These are phyloP conservation scores for Ogataea zsoltii DNA, from an alignment of 805 yeast genomes.

Conservation along the genomic window DNA sequence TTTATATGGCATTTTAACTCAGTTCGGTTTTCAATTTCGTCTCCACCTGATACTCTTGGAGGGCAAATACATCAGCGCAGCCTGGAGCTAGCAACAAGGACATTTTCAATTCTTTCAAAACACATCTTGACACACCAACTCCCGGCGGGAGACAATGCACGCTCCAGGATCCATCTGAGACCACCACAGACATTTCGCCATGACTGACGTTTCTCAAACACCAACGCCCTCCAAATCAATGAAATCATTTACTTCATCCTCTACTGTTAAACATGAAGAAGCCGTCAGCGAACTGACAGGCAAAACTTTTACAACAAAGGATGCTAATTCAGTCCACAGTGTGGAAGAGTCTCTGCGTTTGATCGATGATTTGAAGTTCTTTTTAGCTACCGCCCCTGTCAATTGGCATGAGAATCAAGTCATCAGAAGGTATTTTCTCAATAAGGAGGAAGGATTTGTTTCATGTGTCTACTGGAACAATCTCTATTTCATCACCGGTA, in stretches of 20 bases:
- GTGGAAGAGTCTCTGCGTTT: conserved; percentile 57
- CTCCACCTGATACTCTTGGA: not conserved
- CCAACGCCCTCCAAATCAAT: not conserved
- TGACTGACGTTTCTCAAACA: conserved; percentile 3
- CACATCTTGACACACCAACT: not conserved
- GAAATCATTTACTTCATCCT: not conserved
- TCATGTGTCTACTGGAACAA: conserved; percentile 92
- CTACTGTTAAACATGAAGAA: conserved; percentile 1
- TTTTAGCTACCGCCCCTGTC: conserved; percentile 91
- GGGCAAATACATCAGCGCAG: conserved; percentile 1
- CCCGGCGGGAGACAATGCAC: conserved; percentile 5
- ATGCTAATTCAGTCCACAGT: conserved; percentile 2
- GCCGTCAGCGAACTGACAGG: conserved; percentile 6
- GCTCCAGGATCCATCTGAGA: conserved; percentile 1
- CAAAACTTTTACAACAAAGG: conserved; percentile 2
- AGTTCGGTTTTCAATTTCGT: not conserved
- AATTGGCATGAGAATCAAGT: conserved; percentile 90
- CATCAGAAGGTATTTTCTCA: conserved; percentile 79
- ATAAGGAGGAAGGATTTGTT: conserved; percentile 89
- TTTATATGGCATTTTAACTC: not conserved
- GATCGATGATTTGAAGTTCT: conserved; percentile 79
- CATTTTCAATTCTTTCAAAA: not conserved
- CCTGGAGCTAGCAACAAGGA: conserved; percentile 7
- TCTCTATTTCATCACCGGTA: conserved; percentile 87
- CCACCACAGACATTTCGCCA: not conserved